Evolutionary conservation across 139 green algal species (phyloP).

Genomic region (Closterium sp.): DNA sequence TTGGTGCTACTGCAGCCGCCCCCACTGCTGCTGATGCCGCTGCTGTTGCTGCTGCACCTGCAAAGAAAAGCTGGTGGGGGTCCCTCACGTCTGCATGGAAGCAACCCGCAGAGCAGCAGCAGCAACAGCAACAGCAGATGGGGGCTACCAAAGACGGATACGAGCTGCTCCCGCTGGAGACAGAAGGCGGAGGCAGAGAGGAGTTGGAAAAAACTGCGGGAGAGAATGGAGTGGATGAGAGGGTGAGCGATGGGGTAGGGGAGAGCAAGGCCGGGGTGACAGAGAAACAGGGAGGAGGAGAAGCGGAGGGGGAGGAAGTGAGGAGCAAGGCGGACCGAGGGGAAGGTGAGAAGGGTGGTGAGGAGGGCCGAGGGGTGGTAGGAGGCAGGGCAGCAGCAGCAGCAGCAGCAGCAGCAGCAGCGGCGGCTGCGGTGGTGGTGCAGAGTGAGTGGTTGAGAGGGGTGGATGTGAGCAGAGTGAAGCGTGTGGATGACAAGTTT

Average conservation of each 20-base stretch:
- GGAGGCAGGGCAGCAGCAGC: not conserved
- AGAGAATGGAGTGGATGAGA: not conserved
- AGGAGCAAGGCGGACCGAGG: not conserved
- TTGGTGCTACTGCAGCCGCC: not conserved
- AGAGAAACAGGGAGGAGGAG: not conserved
- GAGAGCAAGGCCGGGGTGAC: not conserved
- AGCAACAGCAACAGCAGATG: not conserved
- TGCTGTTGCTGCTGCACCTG: not conserved
- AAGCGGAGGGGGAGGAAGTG: not conserved
- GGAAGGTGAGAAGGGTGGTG: not conserved
- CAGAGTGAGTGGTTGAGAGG: not conserved
- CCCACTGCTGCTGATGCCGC: not conserved
- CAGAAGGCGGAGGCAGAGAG: not conserved
- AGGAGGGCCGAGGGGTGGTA: not conserved
- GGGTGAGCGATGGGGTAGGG: not conserved
- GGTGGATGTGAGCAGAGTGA: not conserved
- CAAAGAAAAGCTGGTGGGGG: not conserved
- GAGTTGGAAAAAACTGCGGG: not conserved
- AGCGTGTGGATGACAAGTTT: not conserved
- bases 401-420: too few species aligned
- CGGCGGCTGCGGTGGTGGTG: not conserved
- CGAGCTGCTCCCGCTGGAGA: not conserved
- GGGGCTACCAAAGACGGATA: not conserved
- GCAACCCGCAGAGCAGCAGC: not conserved
- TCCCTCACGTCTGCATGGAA: not conserved